Percentiles rank a stretch among this genome's conserved stretches.
Conservation (phyloP, 2,329 filamentous ascomycete genomes). For the Pseudogymnoascus sp. region DNA sequence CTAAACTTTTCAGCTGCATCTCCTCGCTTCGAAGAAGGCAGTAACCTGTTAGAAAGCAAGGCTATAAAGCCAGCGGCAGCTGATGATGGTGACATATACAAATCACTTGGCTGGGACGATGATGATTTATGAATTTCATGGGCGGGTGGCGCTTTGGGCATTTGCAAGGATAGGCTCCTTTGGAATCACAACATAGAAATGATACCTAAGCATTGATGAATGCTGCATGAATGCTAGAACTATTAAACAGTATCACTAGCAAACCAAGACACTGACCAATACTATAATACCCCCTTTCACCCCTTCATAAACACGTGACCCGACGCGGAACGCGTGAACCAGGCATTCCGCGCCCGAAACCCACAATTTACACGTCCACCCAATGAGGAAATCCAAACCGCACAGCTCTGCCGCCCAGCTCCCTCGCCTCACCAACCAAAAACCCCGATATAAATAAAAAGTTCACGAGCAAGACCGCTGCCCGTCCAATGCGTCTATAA, state of each 20-base stretch:
- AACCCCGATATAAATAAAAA: not conserved
- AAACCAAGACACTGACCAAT: not conserved
- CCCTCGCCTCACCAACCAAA: not conserved
- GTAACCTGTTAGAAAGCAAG: not conserved
- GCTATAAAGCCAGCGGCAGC: not conserved
- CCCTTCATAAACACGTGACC: not conserved
- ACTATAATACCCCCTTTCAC: not conserved
- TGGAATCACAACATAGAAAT: slow-evolving; percentile 5
- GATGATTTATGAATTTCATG: slow-evolving; percentile 12
- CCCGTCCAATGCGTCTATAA: slow-evolving; percentile 7
- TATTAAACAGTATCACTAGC: slow-evolving; percentile 3
- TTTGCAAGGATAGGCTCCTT: slow-evolving; percentile 6
- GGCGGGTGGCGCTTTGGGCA: slow-evolving; percentile 3
- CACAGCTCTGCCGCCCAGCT: not conserved
- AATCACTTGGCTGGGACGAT: slow-evolving; percentile 12
- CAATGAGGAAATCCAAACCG: slow-evolving; percentile 7
- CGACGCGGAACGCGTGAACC: slow-evolving; percentile 6
- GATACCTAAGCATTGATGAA: slow-evolving; percentile 2
- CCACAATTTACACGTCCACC: slow-evolving; percentile 9
- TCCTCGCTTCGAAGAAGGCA: not conserved
- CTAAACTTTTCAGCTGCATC: slow-evolving; percentile 21
- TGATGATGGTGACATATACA: slow-evolving; percentile 9
- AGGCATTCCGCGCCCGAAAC: not conserved
- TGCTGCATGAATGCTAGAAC: not conserved
- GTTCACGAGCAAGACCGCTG: not conserved